Base-by-base conservation (phyloP, 208 protist genomes). In the Trypanosoma boissoni region DNA sequence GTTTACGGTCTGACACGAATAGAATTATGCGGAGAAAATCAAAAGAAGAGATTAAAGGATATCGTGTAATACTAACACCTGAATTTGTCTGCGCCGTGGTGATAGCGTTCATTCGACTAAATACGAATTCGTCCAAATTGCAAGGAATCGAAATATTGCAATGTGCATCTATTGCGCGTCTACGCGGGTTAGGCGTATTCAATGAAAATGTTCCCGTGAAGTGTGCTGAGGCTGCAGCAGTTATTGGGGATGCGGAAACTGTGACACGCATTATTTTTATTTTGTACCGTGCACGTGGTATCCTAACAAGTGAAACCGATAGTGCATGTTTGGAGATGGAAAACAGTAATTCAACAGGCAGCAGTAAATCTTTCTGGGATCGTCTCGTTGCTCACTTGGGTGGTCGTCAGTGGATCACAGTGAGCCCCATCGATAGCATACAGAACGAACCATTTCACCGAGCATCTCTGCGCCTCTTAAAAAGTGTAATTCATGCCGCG, bases 231-330 rank as follows among this genome's bases (percentile, higher is more conserved):
- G 72, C 61, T 2, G 79, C 79, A 1, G 83, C 79, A 10, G 32
- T 72, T 24, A 60, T 55, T 24, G 79, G 83, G 0, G 83, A 90
- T 57, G 42, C 73, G 2, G 79, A 90, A 34, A 80, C 68, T 2
- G 76, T 90, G 21, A 72, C 79, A 41, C 76, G 83, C 6, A 69
- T 90, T 43, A 85, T 84, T 27, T 84, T 87, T 68, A 54, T 90
- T 2, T 49, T 90, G 26, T 87, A 86, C 59, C 79, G 73, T 37
- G 69, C 42, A 31, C 58, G 62, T 29, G 83, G 79, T 10, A 65
- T 67, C 0, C 45, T 86, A 5, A 71, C 61, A 10, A 57, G 53
- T 18, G 24, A 61, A 16, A 64, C 23, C 18, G 23, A 37, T 43
- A n/a, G n/a, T n/a, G n/a, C n/a, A n/a, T n/a, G n/a, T n/a, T n/a